Base-by-base conservation (phyloP, 371 early-diverging fungal species). In the Rhizopus arrhizus region DNA sequence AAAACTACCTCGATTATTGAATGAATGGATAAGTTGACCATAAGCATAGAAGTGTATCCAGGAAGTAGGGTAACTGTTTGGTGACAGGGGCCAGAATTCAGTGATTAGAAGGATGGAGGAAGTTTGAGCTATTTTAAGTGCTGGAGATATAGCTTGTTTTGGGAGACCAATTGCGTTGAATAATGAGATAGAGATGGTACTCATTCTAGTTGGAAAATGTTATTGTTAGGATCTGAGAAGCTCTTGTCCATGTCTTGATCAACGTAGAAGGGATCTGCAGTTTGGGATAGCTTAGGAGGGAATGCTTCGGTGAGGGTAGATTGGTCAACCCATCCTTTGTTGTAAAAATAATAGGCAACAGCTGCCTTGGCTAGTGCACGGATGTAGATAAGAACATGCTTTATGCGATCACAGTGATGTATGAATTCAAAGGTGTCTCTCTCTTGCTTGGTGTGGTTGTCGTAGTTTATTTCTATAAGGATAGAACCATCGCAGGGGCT, bases 151-250 rank as follows among this genome's bases (percentile, higher is more conserved):
- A 8, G 64, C 49, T 36, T 64, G 58, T 31, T 38, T 52, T 10
- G 45, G 45, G 0, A 58, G 34, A 8, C 58, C 58, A 1, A 58
- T 58, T 4, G 33, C 35, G n/a, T 63, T 53, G 13, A 51, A 63
- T 22, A 58, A 22, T 36, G 49, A 16, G 12, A 38, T 38, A 12
- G 9, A 9, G 38, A 38, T 38, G 12, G 38, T 38, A 38, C 12
- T 38, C 38, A 38, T 38, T 38, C 7, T 38, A 38, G 38, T 12
- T 38, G 38, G 7, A 2, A 38, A 12, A 9, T 7, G 1, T 38
- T 38, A 38, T 38, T 2, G 7, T 38, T 2, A 2, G 1, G 7
- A 38, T 38, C 12, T 12, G 38, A 38, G 38, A 38, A 12, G 38
- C 2, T 7, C 38, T 0, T 38, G 2, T 9, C 38, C 12, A 38